Conservation (phyloP, 2,329 filamentous ascomycete genomes). For the Aschersonia sp. region DNA sequence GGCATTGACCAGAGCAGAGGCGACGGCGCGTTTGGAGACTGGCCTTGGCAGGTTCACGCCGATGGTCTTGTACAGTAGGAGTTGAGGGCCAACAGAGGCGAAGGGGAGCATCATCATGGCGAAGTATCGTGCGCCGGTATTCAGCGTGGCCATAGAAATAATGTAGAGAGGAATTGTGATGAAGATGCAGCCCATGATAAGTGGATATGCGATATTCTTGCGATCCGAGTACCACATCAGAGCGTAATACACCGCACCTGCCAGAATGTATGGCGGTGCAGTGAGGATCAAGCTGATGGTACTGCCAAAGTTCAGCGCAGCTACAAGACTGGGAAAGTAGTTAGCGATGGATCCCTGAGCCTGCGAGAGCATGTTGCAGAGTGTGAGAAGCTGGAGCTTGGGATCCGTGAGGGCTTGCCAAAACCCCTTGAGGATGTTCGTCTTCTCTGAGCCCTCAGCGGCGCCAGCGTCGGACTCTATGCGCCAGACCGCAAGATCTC, state of each 20-base stretch:
- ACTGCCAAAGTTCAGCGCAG: conserved; percentile 15
- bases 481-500: conserved; percentile 43
- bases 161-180: conserved; percentile 21
- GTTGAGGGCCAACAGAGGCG: conserved; percentile 21
- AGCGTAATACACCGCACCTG: conserved; percentile 18
- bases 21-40: conserved; percentile 24
- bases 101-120: conserved; percentile 23
- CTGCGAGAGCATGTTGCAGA: conserved; percentile 24
- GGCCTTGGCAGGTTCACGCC: conserved; percentile 25
- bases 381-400: conserved; percentile 21
- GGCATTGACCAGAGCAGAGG: conserved; percentile 24
- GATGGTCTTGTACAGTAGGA: conserved; percentile 25
- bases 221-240: conserved; percentile 21
- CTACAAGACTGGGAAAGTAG: conserved; percentile 16
- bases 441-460: conserved; percentile 10
- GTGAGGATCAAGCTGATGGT: conserved; percentile 30
- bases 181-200: conserved; percentile 19
- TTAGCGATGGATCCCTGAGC: conserved; percentile 18
- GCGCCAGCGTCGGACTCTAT: conserved; percentile 47
- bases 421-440: conserved; percentile 13
- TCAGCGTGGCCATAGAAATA: conserved; percentile 20
- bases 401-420: conserved; percentile 17
- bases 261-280: conserved; percentile 28
- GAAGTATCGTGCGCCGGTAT: conserved; percentile 24
- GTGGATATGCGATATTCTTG: conserved; percentile 19